These are phyloP conservation scores for Tetrastigma voinierianum DNA, from an alignment of 164 flowering plant genomes.

Conservation along the genomic window DNA sequence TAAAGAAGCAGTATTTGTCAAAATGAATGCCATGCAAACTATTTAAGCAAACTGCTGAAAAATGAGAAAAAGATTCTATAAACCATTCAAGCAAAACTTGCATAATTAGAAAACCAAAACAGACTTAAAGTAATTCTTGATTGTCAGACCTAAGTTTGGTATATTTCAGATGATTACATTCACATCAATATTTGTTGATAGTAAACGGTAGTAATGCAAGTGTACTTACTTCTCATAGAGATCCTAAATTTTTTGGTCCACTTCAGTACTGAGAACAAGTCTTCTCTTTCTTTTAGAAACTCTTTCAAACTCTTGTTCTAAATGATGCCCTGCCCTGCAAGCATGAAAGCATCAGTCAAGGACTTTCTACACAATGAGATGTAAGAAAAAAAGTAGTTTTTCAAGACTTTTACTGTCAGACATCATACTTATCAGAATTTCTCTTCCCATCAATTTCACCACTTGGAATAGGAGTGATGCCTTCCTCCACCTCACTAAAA, in stretches of 20 bases:
- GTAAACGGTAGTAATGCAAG: slow-evolving; percentile 3
- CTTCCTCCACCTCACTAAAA: slow-evolving; percentile 17
- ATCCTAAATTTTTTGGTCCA: slow-evolving; percentile 49
- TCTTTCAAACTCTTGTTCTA: slow-evolving; percentile 26
- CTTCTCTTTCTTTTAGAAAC: slow-evolving; percentile 44
- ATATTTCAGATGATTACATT: background rate
- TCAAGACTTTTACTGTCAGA: background rate
- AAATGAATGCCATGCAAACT: background rate
- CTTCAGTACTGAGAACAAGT: slow-evolving; percentile 50
- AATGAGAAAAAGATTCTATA: background rate
- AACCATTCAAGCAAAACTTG: background rate
- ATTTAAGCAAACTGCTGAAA: background rate
- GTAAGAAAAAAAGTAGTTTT: background rate
- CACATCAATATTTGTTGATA: background rate
- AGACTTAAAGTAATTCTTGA: too few relatives aligned
- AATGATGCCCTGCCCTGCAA: slow-evolving; percentile 36
- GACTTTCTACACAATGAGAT: background rate
- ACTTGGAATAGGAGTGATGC: slow-evolving; percentile 16
- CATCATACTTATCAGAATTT: slow-evolving; percentile 12
- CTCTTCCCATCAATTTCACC: slow-evolving; percentile 18
- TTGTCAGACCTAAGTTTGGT: too few relatives aligned
- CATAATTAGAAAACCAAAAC: too few relatives aligned
- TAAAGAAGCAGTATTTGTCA: slow-evolving; percentile 22
- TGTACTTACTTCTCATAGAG: slow-evolving; percentile 72
- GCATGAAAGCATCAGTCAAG: slow-evolving; percentile 15